Evolutionary conservation across 768 basidiomycete genomes (phyloP), one percentile per base, ranked within the genome.

Genomic region (Serendipita indica): DNA sequence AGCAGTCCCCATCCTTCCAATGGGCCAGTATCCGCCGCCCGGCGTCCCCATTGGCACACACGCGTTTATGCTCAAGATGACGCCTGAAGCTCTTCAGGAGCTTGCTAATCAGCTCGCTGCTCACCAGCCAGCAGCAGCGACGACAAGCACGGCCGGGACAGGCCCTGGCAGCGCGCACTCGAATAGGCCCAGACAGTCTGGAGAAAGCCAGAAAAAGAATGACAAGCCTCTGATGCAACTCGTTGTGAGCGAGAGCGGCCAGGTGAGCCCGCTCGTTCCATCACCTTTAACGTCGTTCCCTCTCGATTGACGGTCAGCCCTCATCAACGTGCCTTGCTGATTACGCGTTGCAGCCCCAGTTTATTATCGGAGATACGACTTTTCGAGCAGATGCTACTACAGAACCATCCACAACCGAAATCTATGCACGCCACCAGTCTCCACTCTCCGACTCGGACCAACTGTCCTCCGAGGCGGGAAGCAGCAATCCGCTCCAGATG

Each of bases 401-500:
- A 13, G 45, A 46, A 20, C 45, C 12, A 20, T 14, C 45, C 25
- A 46, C 45, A 10, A 13, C 13, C 14, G 45, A 46, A 27, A 46
- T 46, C 25, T 46, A 46, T 22, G 45, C 45, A 16, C 45, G 45
- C 45, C 45, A 46, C 45, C 45, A 46, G 45, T 46, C 45, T 27
- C 45, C 45, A 13, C 13, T 46, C 13, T 46, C 45, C 12, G 45
- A 46, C 22, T 46, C 45, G 13, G 45, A 46, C 14, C 45, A 46
- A 20, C 14, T 13, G 12, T 12, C 45, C 13, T 16, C 45, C 22
- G 27, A 16, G 12, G 14, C 45, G 12, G 35, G 10, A 37, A 27
- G 14, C 45, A 16, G 13, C 25, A 46, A 12, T 27, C 45, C 13
- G 27, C 25, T 46, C 12, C 45, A 46, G 25, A 46, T 46, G 45